Evolutionary conservation across 441 rosid species (phyloP), one percentile per base, ranked within the genome.

Genomic region (Lepidium campestre): DNA sequence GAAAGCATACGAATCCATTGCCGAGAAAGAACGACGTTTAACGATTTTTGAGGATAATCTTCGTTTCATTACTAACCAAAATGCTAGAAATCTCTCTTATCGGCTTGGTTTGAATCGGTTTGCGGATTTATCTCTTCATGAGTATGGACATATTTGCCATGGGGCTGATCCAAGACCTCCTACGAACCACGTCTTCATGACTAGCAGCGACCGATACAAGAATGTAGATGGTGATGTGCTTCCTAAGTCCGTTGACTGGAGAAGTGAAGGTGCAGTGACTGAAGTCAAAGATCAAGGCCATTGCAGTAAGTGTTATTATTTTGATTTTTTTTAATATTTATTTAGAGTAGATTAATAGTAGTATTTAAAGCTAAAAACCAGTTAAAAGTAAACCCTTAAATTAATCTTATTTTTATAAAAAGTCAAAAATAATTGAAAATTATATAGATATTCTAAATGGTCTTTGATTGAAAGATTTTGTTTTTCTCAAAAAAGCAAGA

Each of bases 61-160:
- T 19, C 63, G 71, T 34, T 77, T 75, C 49, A 66, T 80, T 27
- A 78, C 58, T 40, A 74, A 75, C 44, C 80, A 75, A 3, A 75
- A 75, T 35, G 53, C 68, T 17, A 44, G 47, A 46, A 70, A 76
- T 53, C 71, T 50, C 42, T 58, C 58, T 10, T 78, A 76, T 37
- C 64, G 68, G 18, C 67, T 81, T 27, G 78, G 85, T 36, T 65
- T 78, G 42, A 81, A 25, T 72, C 81, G 74, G 18, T 81, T 78
- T 50, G 80, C 85, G 4, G 80, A 81, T 70, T 46, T 81, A 36
- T 72, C 82, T 50, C 66, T 76, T 22, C 82, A 60, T 50, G 85
- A 81, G 77, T 81, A 73, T 48, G 70, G 61, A 31, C 53, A 75
- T 40, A 5, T 52, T 53, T 78, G 80, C 27, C 74, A 75, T 4